phyloP scores from a whole-genome alignment of 202 grass and related monocot species.

The Schoenoplectus tabernaemontani region DNA sequence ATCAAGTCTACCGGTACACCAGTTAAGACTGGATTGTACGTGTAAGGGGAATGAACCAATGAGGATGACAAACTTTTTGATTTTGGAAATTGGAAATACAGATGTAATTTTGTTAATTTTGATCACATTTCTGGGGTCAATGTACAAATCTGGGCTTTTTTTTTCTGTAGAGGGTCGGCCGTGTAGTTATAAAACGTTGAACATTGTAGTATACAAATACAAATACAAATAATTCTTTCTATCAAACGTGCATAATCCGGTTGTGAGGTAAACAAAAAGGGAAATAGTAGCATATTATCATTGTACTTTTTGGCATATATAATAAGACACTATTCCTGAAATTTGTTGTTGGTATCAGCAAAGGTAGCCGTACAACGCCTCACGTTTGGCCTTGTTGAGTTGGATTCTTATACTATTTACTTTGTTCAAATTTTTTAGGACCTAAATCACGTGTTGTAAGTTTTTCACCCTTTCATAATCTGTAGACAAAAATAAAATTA shows the following conservation, averaged over 20 bases:
- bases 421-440: background rate
- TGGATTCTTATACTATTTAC: background rate
- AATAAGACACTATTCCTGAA: background rate
- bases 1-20: slow-evolving; percentile 56
- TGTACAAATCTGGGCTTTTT: slow-evolving; percentile 12
- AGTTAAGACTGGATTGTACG: slow-evolving; percentile 56
- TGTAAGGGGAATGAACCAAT: slow-evolving; percentile 17
- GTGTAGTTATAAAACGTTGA: slow-evolving; percentile 12
- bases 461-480: background rate
- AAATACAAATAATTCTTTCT: slow-evolving; percentile 16
- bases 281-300: background rate
- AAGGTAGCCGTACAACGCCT: background rate
- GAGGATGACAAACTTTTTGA: background rate
- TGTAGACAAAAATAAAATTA: no score
- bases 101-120: slow-evolving; percentile 24
- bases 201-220: background rate
- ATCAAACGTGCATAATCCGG: background rate
- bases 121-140: slow-evolving; percentile 13
- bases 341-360: background rate
- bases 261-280: background rate
- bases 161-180: background rate
- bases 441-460: background rate
- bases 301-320: background rate
- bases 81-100: slow-evolving; percentile 2
- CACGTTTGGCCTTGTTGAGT: background rate